A percentile compares a stretch with the other conserved stretches of the same genome.
These are phyloP conservation scores for Rugosomyces carneus DNA, from an alignment of 1,284 basidiomycete genomes.

Conservation along the genomic window DNA sequence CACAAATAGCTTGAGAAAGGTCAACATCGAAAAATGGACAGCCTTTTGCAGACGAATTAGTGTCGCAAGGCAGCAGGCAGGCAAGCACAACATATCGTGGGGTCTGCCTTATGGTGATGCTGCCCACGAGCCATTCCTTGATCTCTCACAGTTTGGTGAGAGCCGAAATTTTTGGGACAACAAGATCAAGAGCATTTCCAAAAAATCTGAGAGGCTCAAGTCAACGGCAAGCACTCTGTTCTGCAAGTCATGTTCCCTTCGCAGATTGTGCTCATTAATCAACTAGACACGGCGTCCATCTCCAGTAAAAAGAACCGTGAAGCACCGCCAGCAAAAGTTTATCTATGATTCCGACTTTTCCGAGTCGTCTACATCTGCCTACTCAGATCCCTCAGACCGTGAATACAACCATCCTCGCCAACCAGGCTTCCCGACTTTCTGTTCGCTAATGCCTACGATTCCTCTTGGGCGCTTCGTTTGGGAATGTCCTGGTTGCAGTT, in stretches of 20 bases:
- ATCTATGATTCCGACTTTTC: conserved; percentile 49
- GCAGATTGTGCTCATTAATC: background rate
- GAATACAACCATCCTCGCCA: conserved; percentile 20
- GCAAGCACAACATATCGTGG: conserved; percentile 17
- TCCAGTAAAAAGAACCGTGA: background rate
- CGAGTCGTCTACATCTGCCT: conserved; percentile 32
- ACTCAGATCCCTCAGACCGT: conserved; percentile 28
- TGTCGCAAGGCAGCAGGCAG: conserved; percentile 25
- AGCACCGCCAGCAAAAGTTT: conserved; percentile 18
- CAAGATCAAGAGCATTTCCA: conserved; percentile 17
- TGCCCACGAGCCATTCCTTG: conserved; percentile 13
- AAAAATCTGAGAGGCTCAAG: conserved; percentile 9
- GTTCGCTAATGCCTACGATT: conserved; percentile 26
- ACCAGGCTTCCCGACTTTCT: conserved; percentile 23
- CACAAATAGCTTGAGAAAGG: conserved; percentile 20
- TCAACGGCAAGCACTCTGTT: background rate
- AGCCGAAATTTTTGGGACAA: conserved; percentile 23
- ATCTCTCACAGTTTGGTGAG: conserved; percentile 25
- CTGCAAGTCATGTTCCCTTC: background rate
- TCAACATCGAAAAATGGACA: conserved; percentile 40
- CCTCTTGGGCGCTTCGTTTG: conserved; percentile 28
- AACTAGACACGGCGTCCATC: background rate
- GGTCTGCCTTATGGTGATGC: conserved; percentile 22
- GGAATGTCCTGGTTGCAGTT: conserved; percentile 28
- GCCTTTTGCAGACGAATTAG: conserved; percentile 32